Percentiles rank a stretch among this genome's conserved stretches.
These are phyloP conservation scores for Fusarium algeriense DNA, from an alignment of 2,329 filamentous ascomycete species.

Conservation along the genomic window DNA sequence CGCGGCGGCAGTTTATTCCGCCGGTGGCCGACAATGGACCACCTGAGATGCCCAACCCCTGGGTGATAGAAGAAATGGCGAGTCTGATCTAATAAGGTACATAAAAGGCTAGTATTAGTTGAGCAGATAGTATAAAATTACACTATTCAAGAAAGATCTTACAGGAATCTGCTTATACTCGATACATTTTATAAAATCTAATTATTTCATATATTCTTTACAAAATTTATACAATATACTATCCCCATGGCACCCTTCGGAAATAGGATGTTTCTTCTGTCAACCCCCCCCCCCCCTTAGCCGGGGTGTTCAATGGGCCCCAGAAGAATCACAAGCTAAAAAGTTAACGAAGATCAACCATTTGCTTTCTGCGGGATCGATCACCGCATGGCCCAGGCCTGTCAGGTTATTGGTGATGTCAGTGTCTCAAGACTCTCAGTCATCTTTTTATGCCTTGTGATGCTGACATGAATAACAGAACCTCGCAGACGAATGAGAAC, in stretches of 20 bases:
- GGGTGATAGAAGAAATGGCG: too few relatives aligned
- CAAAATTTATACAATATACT: too few relatives aligned
- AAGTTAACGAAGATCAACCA: conserved; percentile 19
- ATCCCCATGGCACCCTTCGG: too few relatives aligned
- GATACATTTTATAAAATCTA: too few relatives aligned
- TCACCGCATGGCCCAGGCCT: conserved; percentile 38
- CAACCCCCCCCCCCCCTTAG: too few relatives aligned
- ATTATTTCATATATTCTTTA: too few relatives aligned
- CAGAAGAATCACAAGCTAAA: conserved; percentile 22
- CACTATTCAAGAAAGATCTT: too few relatives aligned
- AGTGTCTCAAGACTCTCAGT: conserved; percentile 38
- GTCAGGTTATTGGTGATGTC: conserved; percentile 46
- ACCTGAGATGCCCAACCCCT: background rate
- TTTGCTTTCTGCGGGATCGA: conserved; percentile 36
- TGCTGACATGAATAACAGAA: conserved; percentile 15
- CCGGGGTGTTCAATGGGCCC: background rate
- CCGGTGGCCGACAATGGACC: conserved; percentile 35
- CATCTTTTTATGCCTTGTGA: conserved; percentile 18
- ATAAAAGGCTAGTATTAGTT: too few relatives aligned
- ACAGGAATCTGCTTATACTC: too few relatives aligned
- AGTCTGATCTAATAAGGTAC: too few relatives aligned
- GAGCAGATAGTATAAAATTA: too few relatives aligned
- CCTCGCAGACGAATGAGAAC: background rate
- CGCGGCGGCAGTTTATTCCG: conserved; percentile 46
- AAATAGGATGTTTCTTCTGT: too few relatives aligned